Conservation (phyloP, 2,329 filamentous ascomycete species). For the Ceratocystiopsis sp. region DNA sequence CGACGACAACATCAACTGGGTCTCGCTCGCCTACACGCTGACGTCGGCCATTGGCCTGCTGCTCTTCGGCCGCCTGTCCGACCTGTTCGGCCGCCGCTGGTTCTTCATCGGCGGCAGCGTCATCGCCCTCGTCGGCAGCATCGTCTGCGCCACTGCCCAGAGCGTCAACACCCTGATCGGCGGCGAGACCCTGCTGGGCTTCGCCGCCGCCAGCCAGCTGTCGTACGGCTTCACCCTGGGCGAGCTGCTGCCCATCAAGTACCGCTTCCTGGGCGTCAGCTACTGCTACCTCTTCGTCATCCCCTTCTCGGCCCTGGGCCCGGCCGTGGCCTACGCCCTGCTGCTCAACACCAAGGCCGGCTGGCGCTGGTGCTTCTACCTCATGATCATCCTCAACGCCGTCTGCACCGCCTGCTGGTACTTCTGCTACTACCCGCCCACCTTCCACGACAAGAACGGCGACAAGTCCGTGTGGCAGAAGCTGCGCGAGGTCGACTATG, state of each 20-base stretch:
- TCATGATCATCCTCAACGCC: slow-evolving; percentile 21
- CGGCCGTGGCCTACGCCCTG: slow-evolving; percentile 17
- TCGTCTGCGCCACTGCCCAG: slow-evolving; percentile 18
- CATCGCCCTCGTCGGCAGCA: slow-evolving; percentile 19
- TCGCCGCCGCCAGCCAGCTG: slow-evolving; percentile 21
- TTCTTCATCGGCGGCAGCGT: slow-evolving; percentile 22
- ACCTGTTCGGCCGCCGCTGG: slow-evolving; percentile 23
- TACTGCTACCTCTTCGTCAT: slow-evolving; percentile 18
- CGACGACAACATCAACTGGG: slow-evolving; percentile 14
- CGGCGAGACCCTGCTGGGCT: slow-evolving; percentile 19
- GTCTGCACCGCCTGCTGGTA: slow-evolving; percentile 19
- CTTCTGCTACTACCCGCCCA: slow-evolving; percentile 24
- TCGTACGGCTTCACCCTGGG: slow-evolving; percentile 21
- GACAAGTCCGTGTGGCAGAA: slow-evolving; percentile 19
- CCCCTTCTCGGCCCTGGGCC: slow-evolving; percentile 14
- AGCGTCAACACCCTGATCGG: slow-evolving; percentile 19
- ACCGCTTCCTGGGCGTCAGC: slow-evolving; percentile 18
- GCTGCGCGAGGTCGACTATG: slow-evolving; percentile 20
- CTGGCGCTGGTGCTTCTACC: slow-evolving; percentile 25
- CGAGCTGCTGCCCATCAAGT: slow-evolving; percentile 26
- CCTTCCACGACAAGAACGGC: slow-evolving; percentile 22
- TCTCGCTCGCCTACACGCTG: slow-evolving; percentile 14
- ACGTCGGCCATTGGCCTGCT: slow-evolving; percentile 3
- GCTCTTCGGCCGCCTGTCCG: slow-evolving; percentile 19
- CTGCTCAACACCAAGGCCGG: slow-evolving; percentile 18